Percentiles rank a stretch among this genome's conserved stretches.
These are phyloP conservation scores for Fusarium anthophilum DNA, from an alignment of 2,329 filamentous ascomycete genomes.

Conservation along the genomic window DNA sequence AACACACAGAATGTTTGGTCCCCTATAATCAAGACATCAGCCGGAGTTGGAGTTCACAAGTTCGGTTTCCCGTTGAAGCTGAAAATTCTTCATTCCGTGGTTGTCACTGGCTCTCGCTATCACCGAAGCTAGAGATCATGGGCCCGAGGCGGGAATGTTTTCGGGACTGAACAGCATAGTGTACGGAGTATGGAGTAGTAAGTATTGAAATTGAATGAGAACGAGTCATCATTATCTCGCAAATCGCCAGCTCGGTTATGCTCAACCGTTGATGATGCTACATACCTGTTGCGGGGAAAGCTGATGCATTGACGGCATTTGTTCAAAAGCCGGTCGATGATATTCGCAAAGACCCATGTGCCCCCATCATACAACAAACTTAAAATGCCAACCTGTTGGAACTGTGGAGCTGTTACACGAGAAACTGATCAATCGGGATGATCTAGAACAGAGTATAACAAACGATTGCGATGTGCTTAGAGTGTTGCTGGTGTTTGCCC, in stretches of 20 bases:
- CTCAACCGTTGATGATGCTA: conserved; percentile 4
- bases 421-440: background rate
- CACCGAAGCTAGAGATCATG: conserved; percentile 18
- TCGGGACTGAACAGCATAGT: background rate
- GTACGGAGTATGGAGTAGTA: background rate
- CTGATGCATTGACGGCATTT: background rate
- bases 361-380: background rate
- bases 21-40: conserved; percentile 4
- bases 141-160: background rate
- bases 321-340: background rate
- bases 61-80: conserved; percentile 29
- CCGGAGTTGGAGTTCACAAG: conserved; percentile 19
- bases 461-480: background rate
- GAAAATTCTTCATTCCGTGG: conserved; percentile 2
- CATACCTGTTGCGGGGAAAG: conserved; percentile 19
- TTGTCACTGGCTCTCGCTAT: conserved; percentile 21
- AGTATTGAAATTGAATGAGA: background rate
- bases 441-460: background rate
- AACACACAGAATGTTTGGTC: background rate
- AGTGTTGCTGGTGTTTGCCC: background rate
- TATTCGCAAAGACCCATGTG: conserved; percentile 1
- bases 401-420: background rate
- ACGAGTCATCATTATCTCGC: conserved; percentile 13
- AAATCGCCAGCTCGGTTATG: background rate
- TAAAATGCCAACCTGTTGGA: background rate